Evolutionary conservation across 1,284 basidiomycete species (phyloP).

Genomic region (Ceratobasidium sp.): DNA sequence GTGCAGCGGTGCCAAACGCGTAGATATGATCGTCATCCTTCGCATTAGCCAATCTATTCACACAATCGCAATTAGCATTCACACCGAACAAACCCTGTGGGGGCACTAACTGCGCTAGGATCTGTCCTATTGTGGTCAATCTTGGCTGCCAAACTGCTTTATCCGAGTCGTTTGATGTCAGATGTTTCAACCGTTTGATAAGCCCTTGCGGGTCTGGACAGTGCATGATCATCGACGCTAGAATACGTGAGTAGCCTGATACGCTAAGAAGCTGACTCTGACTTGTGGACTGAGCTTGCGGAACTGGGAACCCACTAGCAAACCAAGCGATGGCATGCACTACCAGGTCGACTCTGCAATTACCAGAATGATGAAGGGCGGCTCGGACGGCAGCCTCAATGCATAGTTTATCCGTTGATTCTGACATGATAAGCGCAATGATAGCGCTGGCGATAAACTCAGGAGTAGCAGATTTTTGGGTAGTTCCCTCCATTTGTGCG

Average conservation of each 20-base stretch:
- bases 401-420: not conserved
- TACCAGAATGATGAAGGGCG: not conserved
- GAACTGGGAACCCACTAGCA: not conserved
- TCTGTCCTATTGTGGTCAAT: not conserved
- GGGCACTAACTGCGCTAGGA: not conserved
- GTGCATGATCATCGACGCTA: too few relatives aligned
- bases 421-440: not conserved
- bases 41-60: not conserved
- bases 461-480: too few relatives aligned
- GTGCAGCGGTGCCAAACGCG: not conserved
- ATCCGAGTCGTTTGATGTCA: not conserved
- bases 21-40: not conserved
- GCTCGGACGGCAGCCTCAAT: conserved; percentile 1
- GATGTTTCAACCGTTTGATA: not conserved
- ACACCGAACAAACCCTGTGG: not conserved
- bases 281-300: not conserved
- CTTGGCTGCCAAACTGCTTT: not conserved
- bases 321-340: not conserved
- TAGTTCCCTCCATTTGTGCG: too few relatives aligned
- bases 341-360: not conserved
- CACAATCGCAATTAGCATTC: not conserved
- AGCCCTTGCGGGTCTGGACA: not conserved
- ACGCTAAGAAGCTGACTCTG: not conserved
- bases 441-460: not conserved
- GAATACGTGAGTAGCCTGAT: conserved; percentile 17